phyloP scores from a whole-genome alignment of 2,329 filamentous ascomycete species.

The Ascocoryne sarcoides region DNA sequence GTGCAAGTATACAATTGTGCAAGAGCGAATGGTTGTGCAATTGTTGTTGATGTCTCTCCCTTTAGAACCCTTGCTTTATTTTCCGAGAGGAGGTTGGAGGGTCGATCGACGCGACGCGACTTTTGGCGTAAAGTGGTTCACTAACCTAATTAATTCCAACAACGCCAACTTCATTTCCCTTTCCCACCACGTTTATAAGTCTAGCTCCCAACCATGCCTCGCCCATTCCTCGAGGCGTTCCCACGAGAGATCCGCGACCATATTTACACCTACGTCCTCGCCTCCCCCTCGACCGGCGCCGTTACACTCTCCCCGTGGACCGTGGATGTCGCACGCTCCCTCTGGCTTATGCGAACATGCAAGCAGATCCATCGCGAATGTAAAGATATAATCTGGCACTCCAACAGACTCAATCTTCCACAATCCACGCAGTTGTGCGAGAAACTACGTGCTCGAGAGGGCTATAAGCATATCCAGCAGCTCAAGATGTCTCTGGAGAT shows the following conservation, averaged over 20 bases:
- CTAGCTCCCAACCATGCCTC: no score
- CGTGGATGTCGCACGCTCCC: slow-evolving; percentile 1
- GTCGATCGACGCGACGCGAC: slow-evolving; percentile 13
- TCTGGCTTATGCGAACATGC: slow-evolving; percentile 1
- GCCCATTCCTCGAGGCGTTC: slow-evolving; percentile 18
- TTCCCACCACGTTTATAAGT: background rate
- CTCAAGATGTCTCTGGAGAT: slow-evolving; percentile 22
- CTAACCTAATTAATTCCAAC: background rate
- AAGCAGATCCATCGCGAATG: slow-evolving; percentile 1
- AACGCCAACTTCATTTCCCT: background rate
- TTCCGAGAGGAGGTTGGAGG: slow-evolving; percentile 19
- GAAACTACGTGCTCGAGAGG: no score
- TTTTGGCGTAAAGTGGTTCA: slow-evolving; percentile 24
- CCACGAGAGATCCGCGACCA: slow-evolving; percentile 25
- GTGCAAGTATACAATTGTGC: slow-evolving; percentile 15
- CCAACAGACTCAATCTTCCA: background rate
- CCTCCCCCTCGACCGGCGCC: slow-evolving; percentile 5
- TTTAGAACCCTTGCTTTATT: no score
- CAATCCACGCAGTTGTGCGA: slow-evolving; percentile 11
- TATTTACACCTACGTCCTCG: slow-evolving; percentile 24
- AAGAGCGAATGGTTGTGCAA: slow-evolving; percentile 15
- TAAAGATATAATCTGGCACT: background rate
- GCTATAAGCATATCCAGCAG: slow-evolving; percentile 10
- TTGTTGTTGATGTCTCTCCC: slow-evolving; percentile 10
- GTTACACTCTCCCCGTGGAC: background rate